These are phyloP conservation scores for Colletotrichum noveboracense DNA, from an alignment of 2,329 filamentous ascomycete species.

Conservation along the genomic window DNA sequence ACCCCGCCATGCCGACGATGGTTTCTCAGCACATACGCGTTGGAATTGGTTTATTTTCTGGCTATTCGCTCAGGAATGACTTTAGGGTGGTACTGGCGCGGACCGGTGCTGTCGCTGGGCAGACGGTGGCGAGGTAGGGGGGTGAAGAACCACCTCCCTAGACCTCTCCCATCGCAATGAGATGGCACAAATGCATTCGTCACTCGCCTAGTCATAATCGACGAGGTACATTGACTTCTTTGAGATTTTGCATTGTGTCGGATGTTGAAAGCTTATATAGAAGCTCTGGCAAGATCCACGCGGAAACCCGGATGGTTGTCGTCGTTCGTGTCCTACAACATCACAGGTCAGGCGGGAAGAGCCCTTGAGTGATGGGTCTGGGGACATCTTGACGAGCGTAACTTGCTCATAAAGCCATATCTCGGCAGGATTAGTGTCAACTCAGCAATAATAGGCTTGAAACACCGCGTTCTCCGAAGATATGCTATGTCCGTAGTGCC, in stretches of 20 bases:
- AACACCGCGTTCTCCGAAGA: no score
- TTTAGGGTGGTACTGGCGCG: fast-evolving
- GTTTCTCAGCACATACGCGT: fast-evolving
- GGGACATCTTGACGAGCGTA: background rate
- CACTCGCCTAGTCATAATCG: no score
- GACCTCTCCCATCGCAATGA: background rate
- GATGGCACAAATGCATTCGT: background rate
- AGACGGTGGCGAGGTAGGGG: background rate
- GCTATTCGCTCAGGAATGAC: background rate
- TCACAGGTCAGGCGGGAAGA: background rate
- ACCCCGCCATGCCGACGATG: background rate
- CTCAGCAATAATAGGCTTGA: background rate
- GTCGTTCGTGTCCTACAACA: fast-evolving
- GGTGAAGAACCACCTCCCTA: background rate
- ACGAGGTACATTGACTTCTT: no score
- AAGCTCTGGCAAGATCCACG: background rate
- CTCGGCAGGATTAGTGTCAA: background rate
- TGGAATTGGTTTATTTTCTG: background rate
- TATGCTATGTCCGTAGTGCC: background rate
- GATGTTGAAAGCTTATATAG: background rate
- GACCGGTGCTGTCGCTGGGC: background rate
- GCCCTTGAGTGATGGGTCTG: background rate
- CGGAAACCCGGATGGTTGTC: background rate
- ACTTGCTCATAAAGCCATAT: background rate
- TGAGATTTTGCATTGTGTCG: background rate